Conservation (phyloP, 192 early-diverging fungal genomes). For the Coemansia sp. region DNA sequence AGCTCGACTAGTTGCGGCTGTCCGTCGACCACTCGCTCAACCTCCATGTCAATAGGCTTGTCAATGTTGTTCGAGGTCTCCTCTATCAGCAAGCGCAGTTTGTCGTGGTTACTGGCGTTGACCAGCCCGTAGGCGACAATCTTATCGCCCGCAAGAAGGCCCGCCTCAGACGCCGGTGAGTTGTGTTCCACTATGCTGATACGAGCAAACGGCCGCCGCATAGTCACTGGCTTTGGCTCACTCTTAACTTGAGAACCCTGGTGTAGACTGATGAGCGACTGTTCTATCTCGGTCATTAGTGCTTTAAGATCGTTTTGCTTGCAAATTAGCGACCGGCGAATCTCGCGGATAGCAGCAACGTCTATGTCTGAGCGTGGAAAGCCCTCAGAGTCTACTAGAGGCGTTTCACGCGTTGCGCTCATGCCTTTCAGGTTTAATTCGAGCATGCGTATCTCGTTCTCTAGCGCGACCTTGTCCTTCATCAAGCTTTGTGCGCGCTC, state of each 20-base stretch:
- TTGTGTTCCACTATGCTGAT: conserved; percentile 38
- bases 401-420: conserved; percentile 56
- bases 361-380: conserved; percentile 76
- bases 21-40: conserved; percentile 45
- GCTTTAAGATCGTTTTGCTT: conserved; percentile 63
- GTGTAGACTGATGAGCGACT: conserved; percentile 58
- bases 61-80: conserved; percentile 31
- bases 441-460: conserved; percentile 38
- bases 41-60: conserved; percentile 19
- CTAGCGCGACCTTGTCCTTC: conserved; percentile 35
- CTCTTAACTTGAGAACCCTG: not conserved
- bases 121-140: conserved; percentile 33
- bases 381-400: conserved; percentile 64
- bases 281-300: conserved; percentile 63
- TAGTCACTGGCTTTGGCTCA: not conserved
- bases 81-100: conserved; percentile 21
- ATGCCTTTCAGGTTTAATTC: conserved; percentile 37
- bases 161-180: conserved; percentile 47
- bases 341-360: conserved; percentile 61
- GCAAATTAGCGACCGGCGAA: conserved; percentile 58
- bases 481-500: conserved; percentile 36
- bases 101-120: conserved; percentile 22
- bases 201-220: conserved; percentile 45
- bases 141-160: conserved; percentile 41
- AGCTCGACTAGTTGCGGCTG: conserved; percentile 21